A percentile compares a stretch with the other conserved stretches of the same genome.
phyloP scores from a whole-genome alignment of 495 filamentous ascomycete genomes.

The Halenospora varia region DNA sequence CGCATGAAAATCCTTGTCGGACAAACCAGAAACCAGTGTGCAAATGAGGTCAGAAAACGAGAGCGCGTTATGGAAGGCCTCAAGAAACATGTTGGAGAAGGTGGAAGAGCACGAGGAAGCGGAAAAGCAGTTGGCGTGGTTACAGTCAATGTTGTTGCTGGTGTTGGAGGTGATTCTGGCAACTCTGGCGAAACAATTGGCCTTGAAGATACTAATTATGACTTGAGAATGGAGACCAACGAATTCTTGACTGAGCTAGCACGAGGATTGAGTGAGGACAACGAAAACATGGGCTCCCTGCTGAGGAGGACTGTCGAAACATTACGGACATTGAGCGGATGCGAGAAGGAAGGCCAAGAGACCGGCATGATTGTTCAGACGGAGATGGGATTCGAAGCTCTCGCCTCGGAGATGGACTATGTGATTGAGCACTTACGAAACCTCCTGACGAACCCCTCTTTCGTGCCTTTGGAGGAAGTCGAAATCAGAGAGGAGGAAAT shows the following conservation, averaged over 20 bases:
- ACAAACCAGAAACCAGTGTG: constrained; percentile 82
- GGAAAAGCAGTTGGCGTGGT: constrained; percentile 46
- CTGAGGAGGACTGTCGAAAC: constrained; percentile 66
- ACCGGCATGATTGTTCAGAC: constrained; percentile 28
- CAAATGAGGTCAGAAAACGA: constrained; percentile 87
- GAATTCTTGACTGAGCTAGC: constrained; percentile 88
- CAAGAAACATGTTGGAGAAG: constrained; percentile 68
- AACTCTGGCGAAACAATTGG: constrained; percentile 35
- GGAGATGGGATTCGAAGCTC: constrained; percentile 54
- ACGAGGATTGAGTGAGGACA: constrained; percentile 87
- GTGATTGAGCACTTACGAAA: constrained; percentile 76
- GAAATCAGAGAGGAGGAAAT: constrained; percentile 90
- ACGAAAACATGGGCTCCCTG: constrained; percentile 74
- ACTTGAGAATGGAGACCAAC: constrained; percentile 79
- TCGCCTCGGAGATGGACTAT: constrained; percentile 66
- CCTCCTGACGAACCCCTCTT: constrained; percentile 89
- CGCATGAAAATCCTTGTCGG: constrained; percentile 70
- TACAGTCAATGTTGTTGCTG: constrained; percentile 50
- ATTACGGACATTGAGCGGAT: constrained; percentile 74
- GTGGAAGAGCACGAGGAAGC: constrained; percentile 41
- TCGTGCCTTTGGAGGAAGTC: constrained; percentile 93
- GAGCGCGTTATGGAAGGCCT: constrained; percentile 84
- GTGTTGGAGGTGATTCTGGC: constrained; percentile 30
- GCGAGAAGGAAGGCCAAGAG: constrained; percentile 51
- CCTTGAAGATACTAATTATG: constrained; percentile 60